These are phyloP conservation scores for Asterella californica DNA, from an alignment of 225 moss, liverwort and hornwort genomes.

Conservation along the genomic window DNA sequence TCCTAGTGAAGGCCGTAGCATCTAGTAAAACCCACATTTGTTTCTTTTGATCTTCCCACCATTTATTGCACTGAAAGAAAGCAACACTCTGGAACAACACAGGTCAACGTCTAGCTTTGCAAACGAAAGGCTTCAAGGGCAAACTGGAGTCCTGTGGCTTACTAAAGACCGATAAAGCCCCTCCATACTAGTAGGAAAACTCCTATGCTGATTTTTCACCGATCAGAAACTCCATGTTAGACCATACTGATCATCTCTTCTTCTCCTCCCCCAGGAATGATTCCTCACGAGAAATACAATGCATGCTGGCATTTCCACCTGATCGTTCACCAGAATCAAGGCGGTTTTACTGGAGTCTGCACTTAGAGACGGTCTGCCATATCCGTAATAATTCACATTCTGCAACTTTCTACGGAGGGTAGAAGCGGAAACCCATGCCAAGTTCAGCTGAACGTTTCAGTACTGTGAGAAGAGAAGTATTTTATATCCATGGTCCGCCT, in stretches of 20 bases:
- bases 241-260: neutral
- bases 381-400: neutral
- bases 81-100: too few relatives aligned
- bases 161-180: too few relatives aligned
- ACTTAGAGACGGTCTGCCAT: neutral
- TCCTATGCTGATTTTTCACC: neutral
- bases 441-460: neutral
- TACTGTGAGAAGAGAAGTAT: neutral
- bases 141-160: too few relatives aligned
- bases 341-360: neutral
- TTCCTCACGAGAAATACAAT: neutral
- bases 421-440: neutral
- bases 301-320: neutral
- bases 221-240: neutral
- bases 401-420: neutral
- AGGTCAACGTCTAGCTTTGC: too few relatives aligned
- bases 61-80: too few relatives aligned
- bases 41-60: too few relatives aligned
- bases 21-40: too few relatives aligned
- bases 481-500: neutral
- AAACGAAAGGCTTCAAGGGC: too few relatives aligned
- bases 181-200: neutral
- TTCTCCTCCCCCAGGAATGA: neutral
- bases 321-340: neutral
- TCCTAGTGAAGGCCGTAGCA: too few relatives aligned